Percentiles rank a stretch among this genome's conserved stretches.
These are phyloP conservation scores for Endotrypanum monterogeii DNA, from an alignment of 208 protist species.

Conservation along the genomic window DNA sequence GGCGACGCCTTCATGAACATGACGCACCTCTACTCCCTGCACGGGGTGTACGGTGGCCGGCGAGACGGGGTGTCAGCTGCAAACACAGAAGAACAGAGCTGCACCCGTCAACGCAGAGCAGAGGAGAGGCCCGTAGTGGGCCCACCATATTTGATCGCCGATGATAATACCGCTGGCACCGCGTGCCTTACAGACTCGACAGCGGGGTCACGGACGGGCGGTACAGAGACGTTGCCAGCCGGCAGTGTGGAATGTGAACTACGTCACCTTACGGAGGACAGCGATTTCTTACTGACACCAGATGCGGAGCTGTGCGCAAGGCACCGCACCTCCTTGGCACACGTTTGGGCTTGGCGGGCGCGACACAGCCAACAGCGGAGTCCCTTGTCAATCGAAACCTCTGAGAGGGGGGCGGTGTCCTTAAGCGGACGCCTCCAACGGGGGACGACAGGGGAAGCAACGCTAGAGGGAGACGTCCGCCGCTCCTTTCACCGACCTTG, in stretches of 20 bases:
- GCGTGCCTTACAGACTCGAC: too few relatives aligned
- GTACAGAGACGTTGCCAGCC: background rate
- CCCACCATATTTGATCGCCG: background rate
- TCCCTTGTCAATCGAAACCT: background rate
- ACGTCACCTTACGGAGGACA: background rate
- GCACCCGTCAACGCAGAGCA: background rate
- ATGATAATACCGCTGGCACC: background rate
- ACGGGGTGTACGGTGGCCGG: constrained; percentile 6
- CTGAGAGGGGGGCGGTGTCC: background rate
- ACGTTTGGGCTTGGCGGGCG: constrained; percentile 8
- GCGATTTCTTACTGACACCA: constrained; percentile 4
- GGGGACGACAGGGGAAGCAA: background rate
- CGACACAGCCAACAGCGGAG: constrained; percentile 3
- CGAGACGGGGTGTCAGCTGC: background rate
- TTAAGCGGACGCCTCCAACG: background rate
- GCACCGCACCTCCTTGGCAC: constrained; percentile 7
- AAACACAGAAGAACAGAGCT: background rate
- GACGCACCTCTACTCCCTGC: background rate
- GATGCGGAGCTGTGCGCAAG: constrained; percentile 12
- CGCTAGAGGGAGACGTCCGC: background rate
- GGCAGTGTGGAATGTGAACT: background rate
- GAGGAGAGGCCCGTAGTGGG: background rate
- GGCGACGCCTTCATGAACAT: background rate
- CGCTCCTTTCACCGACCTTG: background rate
- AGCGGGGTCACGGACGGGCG: background rate